Base-by-base conservation (phyloP, 129 eudicot genomes). In the Dittrichia graveolens region DNA sequence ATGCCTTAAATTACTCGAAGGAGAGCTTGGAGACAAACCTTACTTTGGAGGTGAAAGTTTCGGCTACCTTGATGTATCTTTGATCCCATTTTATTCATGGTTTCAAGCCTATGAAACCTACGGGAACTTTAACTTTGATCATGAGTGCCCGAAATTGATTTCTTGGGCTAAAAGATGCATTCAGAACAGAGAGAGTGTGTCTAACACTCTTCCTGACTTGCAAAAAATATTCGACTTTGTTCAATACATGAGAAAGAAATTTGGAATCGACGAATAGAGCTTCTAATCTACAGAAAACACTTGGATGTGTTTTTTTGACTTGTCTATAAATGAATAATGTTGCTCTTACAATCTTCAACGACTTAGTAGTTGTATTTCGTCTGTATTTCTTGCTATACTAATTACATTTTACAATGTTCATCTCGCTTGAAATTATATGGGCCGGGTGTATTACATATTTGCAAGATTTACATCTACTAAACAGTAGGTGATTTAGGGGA, bases 111-210 rank as follows among this genome's bases (percentile, higher is more conserved):
- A 73, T 24, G 88, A 86, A 76, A 86, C 69, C 4, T 77, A 67
- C 52, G 88, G 85, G 7, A 75, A 80, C 49, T 42, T 86, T 54
- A 77, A 73, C 62, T 24, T 83, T 40, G 83, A 77, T n/a, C 61
- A 50, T 9, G 88, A 86, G 42, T 86, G 80, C 61, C 91, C 91
- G 0, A 83, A 74, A 45, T 44, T 86, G 57, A 71, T 86, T 47
- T 63, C 74, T 3, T 83, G 88, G 91, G 86, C 65, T 34, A 86
- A 80, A 59, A 78, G 88, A 53, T 86, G 91, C 73, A 47, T 79
- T 72, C 75, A 79, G 62, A 69, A 77, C 57, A 83, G 65, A 31
- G 79, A 83, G 43, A 79, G 81, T 6, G 91, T 86, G 5, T 54
- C 79, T 67, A 77, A 69, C 15, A 41, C 81, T 48, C 63, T 83